Evolutionary conservation across 495 filamentous ascomycete genomes (phyloP), one percentile per base, ranked within the genome.

Genomic region (Xylaria sp.): DNA sequence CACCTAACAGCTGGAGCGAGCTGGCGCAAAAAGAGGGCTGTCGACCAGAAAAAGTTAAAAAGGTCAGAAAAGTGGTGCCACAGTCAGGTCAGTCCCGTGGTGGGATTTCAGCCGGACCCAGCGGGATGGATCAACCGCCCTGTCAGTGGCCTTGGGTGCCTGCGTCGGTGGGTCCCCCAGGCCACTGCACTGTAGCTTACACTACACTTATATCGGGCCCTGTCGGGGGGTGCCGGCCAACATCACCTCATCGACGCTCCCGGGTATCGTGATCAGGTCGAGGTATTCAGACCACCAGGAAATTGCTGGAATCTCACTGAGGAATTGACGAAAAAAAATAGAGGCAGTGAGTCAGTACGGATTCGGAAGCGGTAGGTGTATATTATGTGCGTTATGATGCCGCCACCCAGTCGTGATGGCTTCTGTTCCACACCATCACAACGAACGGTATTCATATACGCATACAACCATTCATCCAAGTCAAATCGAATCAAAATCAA

Each of bases 71-170:
- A 43, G 67, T 69, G 53, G 67, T 69, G 40, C 67, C 67, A 69
- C 67, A 0, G 67, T 69, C 57, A 61, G 53, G 67, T 69, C 53
- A 69, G 67, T 37, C 2, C 52, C 50, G 6, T 5, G 11, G 52
- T 31, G 58, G 67, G 67, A 69, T 61, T 66, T 69, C 67, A 69
- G 67, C 67, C 57, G 17, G 40, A 17, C 67, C 67, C 67, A 69
- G 19, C 67, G 24, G 57, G 53, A 31, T 24, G 67, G 65, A 21
- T 43, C 35, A 33, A 12, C 57, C 57, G 24, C 14, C 35, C 65
- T 57, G 48, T 68, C 50, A 41, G 19, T 7, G 5, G 61, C 40
- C 24, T 9, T 26, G 59, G 61, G 62, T 37, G 26, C n/a, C 26
- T 17, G 19, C 46, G 63, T 3, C 33, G 33, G 64, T 33, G 64